Conservation (phyloP, 805 yeast species). For the Starmerella bombicola region DNA sequence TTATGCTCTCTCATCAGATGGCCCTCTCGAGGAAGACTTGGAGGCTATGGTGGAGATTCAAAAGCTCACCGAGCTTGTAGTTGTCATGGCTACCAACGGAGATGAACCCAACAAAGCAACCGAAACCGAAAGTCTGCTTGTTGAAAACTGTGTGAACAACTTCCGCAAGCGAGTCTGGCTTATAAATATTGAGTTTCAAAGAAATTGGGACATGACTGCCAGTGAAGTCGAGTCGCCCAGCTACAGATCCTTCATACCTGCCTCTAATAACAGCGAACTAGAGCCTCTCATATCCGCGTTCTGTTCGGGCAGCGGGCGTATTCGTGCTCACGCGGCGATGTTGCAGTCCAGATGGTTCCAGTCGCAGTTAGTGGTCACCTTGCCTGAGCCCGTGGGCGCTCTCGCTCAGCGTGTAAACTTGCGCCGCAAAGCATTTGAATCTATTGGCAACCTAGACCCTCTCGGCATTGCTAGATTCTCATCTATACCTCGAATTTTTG, state of each 20-base stretch:
- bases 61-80: constrained; percentile 7
- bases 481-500: constrained; percentile 7
- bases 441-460: constrained; percentile 22
- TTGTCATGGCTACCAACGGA: background rate
- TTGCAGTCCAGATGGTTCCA: constrained; percentile 8
- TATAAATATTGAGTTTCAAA: constrained; percentile 6
- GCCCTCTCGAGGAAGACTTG: constrained; percentile 4
- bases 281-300: constrained; percentile 3
- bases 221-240: constrained; percentile 15
- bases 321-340: constrained; percentile 1
- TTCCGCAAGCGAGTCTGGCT: constrained; percentile 10
- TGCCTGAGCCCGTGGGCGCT: constrained; percentile 12
- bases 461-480: constrained; percentile 19
- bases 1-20: constrained; percentile 1
- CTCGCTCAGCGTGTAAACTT: constrained; percentile 9
- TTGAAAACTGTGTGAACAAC: constrained; percentile 2
- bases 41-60: constrained; percentile 5
- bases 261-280: constrained; percentile 9
- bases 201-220: constrained; percentile 17
- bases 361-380: constrained; percentile 9
- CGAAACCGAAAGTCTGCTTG: background rate
- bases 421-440: constrained; percentile 10
- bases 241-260: constrained; percentile 13
- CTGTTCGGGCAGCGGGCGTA: constrained; percentile 6
- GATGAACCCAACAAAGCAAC: background rate